A percentile compares a stretch with the other conserved stretches of the same genome.
Conservation (phyloP, 352 stramenopile genomes). For the Globisporangium okanoganense region DNA sequence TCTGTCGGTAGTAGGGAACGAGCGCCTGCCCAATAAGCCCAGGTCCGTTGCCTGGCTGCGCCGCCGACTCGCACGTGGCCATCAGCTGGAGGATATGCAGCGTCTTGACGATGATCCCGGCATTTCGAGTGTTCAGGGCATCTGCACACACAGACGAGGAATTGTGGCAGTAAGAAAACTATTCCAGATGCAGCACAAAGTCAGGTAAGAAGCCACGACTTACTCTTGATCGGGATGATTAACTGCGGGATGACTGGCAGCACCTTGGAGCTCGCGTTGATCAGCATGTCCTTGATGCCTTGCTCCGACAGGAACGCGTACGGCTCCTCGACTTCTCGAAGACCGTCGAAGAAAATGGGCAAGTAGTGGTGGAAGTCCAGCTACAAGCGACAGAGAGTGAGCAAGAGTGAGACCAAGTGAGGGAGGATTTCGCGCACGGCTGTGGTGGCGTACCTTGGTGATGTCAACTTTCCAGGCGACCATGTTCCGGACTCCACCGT, state of each 20-base stretch:
- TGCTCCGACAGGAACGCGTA: slow-evolving; percentile 96
- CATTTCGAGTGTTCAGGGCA: slow-evolving; percentile 92
- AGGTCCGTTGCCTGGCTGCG: slow-evolving; percentile 68
- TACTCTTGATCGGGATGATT: slow-evolving; percentile 98
- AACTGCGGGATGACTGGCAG: slow-evolving; percentile 96
- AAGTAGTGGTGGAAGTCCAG: slow-evolving; percentile 99
- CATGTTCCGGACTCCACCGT: slow-evolving; percentile 94
- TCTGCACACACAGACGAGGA: slow-evolving; percentile 24
- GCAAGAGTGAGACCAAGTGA: not conserved
- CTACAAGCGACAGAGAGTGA: slow-evolving; percentile 26
- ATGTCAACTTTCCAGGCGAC: slow-evolving; percentile 97
- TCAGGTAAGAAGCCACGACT: slow-evolving; percentile 7
- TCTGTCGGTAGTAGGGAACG: slow-evolving; percentile 97
- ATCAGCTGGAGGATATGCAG: slow-evolving; percentile 96
- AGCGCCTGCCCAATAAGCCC: slow-evolving; percentile 94
- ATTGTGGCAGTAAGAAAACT: not conserved
- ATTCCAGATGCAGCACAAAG: not conserved
- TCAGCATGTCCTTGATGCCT: slow-evolving; percentile 97
- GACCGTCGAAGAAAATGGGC: slow-evolving; percentile 97
- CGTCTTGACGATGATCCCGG: slow-evolving; percentile 95
- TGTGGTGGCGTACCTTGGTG: slow-evolving; percentile 60
- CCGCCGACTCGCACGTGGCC: slow-evolving; percentile 90
- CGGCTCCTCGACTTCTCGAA: slow-evolving; percentile 95
- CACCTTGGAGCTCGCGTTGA: slow-evolving; percentile 93
- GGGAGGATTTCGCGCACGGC: not conserved